Percentiles rank a stretch among this genome's conserved stretches.
phyloP scores from a whole-genome alignment of 2,329 filamentous ascomycete genomes.

The Aspergillus fructus region DNA sequence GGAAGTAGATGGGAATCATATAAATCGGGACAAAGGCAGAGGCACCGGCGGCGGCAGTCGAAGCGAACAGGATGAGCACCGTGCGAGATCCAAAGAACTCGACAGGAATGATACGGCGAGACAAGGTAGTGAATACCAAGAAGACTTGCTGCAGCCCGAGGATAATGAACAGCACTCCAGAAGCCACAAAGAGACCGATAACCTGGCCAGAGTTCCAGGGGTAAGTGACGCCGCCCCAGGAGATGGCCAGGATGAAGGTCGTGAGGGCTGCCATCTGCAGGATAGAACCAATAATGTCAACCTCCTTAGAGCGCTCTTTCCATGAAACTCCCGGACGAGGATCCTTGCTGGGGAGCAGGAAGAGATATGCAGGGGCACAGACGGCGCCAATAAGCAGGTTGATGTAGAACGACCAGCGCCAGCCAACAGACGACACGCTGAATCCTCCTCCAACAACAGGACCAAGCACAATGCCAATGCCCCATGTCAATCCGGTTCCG shows the following conservation, averaged over 20 bases:
- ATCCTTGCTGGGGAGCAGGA: constrained; percentile 38
- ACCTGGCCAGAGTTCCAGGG: constrained; percentile 40
- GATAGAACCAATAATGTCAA: constrained; percentile 49
- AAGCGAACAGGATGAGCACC: constrained; percentile 45
- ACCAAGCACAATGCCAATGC: constrained; percentile 36
- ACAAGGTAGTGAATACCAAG: constrained; percentile 43
- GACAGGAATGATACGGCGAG: constrained; percentile 50
- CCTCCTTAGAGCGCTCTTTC: constrained; percentile 25
- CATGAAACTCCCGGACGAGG: constrained; percentile 22
- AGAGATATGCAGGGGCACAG: constrained; percentile 45
- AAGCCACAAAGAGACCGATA: constrained; percentile 41
- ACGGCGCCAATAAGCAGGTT: constrained; percentile 33
- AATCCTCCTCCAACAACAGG: constrained; percentile 26
- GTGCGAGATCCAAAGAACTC: constrained; percentile 43
- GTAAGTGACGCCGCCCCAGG: constrained; percentile 52
- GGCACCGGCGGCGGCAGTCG: constrained; percentile 37
- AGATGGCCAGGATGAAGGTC: constrained; percentile 49
- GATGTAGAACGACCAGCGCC: constrained; percentile 6
- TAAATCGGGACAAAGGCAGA: constrained; percentile 44
- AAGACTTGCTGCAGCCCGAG: constrained; percentile 43
- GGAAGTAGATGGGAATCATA: constrained; percentile 56
- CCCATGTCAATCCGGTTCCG: constrained; percentile 37
- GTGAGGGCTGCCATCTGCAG: constrained; percentile 46
- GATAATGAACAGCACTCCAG: constrained; percentile 43
- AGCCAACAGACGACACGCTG: background rate